These are phyloP conservation scores for Aciculoconidium aculeatum DNA, from an alignment of 805 yeast genomes.

Conservation along the genomic window DNA sequence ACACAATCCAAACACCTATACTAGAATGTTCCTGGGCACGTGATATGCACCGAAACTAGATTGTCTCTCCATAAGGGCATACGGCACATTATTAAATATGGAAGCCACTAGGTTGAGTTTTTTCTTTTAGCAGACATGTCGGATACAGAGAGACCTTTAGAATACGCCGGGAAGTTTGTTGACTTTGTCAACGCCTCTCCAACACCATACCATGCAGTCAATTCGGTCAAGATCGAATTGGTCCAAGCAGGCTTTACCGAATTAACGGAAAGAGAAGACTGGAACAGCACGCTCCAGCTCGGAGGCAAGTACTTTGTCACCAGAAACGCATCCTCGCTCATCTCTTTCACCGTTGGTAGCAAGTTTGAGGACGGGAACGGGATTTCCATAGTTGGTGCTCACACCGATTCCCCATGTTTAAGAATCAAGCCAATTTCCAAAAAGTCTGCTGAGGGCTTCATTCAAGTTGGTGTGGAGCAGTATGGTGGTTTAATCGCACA, in stretches of 20 bases:
- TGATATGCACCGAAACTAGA: no score
- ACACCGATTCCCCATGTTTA: slow-evolving; percentile 89
- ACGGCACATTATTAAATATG: no score
- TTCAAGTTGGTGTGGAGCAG: slow-evolving; percentile 87
- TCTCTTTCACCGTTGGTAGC: slow-evolving; percentile 80
- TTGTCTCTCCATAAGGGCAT: no score
- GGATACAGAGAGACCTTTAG: slow-evolving; percentile 15
- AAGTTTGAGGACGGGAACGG: slow-evolving; percentile 74
- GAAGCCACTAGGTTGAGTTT: no score
- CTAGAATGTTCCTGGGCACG: no score
- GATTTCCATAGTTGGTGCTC: slow-evolving; percentile 88
- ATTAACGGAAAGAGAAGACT: slow-evolving; percentile 61
- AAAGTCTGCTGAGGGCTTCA: slow-evolving; percentile 63
- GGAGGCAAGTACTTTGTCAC: slow-evolving; percentile 79
- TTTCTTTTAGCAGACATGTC: no score
- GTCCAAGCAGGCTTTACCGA: slow-evolving; percentile 63
- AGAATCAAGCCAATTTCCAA: slow-evolving; percentile 85
- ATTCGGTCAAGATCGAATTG: slow-evolving; percentile 52
- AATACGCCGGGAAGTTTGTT: slow-evolving; percentile 57
- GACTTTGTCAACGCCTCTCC: slow-evolving; percentile 80
- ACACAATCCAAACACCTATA: no score
- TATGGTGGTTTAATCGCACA: slow-evolving; percentile 98
- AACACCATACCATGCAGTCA: slow-evolving; percentile 91
- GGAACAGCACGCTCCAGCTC: slow-evolving; percentile 45
- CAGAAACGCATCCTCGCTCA: slow-evolving; percentile 81